phyloP scores from a whole-genome alignment of 2,329 filamentous ascomycete genomes.

The Cadophora sp. region DNA sequence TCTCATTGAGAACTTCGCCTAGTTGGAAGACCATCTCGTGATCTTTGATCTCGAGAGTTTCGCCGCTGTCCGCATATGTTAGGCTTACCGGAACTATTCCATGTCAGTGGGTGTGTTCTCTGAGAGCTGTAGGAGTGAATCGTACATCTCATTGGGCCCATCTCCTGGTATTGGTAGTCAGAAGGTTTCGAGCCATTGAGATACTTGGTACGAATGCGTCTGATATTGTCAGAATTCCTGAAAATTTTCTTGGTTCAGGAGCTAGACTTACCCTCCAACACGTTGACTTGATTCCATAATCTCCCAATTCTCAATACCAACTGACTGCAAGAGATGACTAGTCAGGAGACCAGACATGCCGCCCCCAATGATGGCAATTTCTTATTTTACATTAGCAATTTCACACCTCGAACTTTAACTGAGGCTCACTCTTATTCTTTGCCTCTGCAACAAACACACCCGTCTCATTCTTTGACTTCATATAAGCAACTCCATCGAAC shows the following conservation, averaged over 20 bases:
- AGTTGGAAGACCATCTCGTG: conserved; percentile 71
- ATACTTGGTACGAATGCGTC: conserved; percentile 68
- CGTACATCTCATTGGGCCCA: conserved; percentile 51
- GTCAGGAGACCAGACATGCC: conserved; percentile 71
- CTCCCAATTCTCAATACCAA: conserved; percentile 58
- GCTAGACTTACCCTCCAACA: conserved; percentile 53
- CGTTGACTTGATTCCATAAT: conserved; percentile 67
- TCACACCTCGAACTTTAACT: not conserved
- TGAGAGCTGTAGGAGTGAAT: not conserved
- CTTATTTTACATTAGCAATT: not conserved
- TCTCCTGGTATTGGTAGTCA: conserved; percentile 72
- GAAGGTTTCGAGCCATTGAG: conserved; percentile 60
- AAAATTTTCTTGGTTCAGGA: not conserved
- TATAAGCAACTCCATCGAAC: conserved; percentile 69
- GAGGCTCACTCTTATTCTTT: conserved; percentile 55
- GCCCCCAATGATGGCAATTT: conserved; percentile 68
- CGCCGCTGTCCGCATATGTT: conserved; percentile 42
- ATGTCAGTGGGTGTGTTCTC: not conserved
- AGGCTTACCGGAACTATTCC: conserved; percentile 52
- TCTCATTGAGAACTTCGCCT: conserved; percentile 62
- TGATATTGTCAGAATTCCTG: not conserved
- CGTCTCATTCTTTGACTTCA: conserved; percentile 60
- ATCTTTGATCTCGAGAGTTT: conserved; percentile 60
- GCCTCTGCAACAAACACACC: conserved; percentile 57
- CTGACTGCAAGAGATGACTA: conserved; percentile 52